phyloP scores from a whole-genome alignment of 768 basidiomycete species.

The Amanita subjunquillea region DNA sequence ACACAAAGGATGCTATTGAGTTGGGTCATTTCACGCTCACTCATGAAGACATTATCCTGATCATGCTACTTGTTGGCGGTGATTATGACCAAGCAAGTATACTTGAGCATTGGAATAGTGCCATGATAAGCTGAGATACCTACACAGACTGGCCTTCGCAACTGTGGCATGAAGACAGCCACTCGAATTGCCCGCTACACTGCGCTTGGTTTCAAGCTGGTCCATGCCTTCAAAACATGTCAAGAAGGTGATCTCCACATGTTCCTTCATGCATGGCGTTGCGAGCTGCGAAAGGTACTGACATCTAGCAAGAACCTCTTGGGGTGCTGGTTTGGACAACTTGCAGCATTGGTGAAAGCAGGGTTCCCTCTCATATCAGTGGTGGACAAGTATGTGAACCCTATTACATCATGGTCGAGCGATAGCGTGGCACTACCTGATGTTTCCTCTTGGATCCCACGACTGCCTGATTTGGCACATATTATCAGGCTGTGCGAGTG shows the following conservation, averaged over 20 bases:
- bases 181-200: neutral
- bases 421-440: neutral
- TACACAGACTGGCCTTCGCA: neutral
- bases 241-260: neutral
- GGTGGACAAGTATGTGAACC: neutral
- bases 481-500: neutral
- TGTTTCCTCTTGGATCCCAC: neutral
- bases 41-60: neutral
- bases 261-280: neutral
- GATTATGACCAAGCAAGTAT: neutral
- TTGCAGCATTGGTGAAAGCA: neutral
- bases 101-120: neutral
- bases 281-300: too few relatives aligned
- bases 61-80: neutral
- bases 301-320: neutral
- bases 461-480: neutral
- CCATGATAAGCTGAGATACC: neutral
- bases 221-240: neutral
- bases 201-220: neutral
- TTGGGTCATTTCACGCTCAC: neutral
- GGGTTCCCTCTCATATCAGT: neutral
- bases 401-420: neutral
- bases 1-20: neutral
- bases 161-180: neutral
- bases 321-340: too few relatives aligned